Evolutionary conservation across 2,329 filamentous ascomycete genomes (phyloP).

Genomic region (Bipolaris victoriae): DNA sequence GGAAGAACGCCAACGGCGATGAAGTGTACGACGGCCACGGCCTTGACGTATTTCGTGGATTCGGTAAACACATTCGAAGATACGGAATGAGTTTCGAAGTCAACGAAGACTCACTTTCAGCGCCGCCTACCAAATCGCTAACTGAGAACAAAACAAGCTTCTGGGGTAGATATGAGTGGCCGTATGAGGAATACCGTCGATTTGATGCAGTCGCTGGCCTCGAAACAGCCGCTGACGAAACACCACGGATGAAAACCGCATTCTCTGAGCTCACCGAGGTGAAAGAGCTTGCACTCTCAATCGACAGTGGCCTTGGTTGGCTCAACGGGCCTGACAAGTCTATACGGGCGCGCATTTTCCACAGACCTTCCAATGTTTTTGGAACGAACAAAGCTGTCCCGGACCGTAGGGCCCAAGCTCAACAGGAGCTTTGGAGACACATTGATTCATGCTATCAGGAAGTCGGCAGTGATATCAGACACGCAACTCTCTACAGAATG

Average conservation of each 20-base stretch:
- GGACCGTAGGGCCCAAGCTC: conserved; percentile 48
- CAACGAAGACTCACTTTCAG: conserved; percentile 58
- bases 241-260: conserved; percentile 64
- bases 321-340: conserved; percentile 66
- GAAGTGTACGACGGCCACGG: conserved; percentile 62
- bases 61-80: conserved; percentile 64
- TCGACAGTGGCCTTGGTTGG: conserved; percentile 72
- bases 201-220: conserved; percentile 65
- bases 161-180: conserved; percentile 72
- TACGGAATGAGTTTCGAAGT: conserved; percentile 74
- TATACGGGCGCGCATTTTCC: conserved; percentile 55
- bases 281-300: conserved; percentile 68
- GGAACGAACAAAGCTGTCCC: conserved; percentile 48
- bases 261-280: conserved; percentile 63
- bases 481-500: conserved; percentile 39
- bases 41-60: conserved; percentile 66
- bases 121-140: conserved; percentile 62
- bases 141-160: conserved; percentile 63
- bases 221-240: conserved; percentile 69
- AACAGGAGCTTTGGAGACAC: conserved; percentile 46
- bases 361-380: conserved; percentile 55
- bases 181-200: conserved; percentile 63
- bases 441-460: conserved; percentile 31
- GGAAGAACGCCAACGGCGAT: conserved; percentile 53
- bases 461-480: conserved; percentile 31